Evolutionary conservation across 2,329 filamentous ascomycete genomes (phyloP).

Genomic region (Pestalotiopsis sp.): DNA sequence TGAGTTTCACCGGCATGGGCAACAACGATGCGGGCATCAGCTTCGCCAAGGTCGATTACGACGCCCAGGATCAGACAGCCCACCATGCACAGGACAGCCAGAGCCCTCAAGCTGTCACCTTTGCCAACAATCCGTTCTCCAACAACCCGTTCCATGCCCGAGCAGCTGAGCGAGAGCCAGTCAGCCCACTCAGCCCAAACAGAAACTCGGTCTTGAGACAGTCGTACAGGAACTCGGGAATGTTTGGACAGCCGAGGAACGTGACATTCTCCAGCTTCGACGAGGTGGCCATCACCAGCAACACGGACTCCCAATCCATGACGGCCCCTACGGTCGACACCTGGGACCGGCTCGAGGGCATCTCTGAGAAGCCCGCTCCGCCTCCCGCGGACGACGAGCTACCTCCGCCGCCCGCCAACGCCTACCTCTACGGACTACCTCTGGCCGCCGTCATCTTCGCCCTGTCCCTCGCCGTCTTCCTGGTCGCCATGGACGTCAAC

Average conservation of each 20-base stretch:
- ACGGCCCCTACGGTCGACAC: slow-evolving; percentile 2
- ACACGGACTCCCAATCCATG: background rate
- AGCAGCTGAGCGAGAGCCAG: background rate
- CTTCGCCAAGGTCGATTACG: slow-evolving; percentile 2
- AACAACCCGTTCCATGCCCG: background rate
- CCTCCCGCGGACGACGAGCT: background rate
- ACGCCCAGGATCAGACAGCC: background rate
- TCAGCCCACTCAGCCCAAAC: slow-evolving; percentile 1
- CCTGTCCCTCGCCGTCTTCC: slow-evolving; percentile 14
- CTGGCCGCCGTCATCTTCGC: slow-evolving; percentile 10
- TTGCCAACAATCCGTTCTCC: background rate
- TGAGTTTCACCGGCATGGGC: slow-evolving; percentile 1
- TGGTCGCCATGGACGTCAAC: slow-evolving; percentile 16
- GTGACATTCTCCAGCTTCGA: slow-evolving; percentile 7
- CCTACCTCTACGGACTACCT: slow-evolving; percentile 10
- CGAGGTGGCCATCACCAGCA: slow-evolving; percentile 4
- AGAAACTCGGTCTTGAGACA: background rate
- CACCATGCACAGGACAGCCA: background rate
- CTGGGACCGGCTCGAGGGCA: background rate
- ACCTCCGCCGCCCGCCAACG: background rate
- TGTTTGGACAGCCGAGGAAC: background rate
- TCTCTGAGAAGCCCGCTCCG: background rate
- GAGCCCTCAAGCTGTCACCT: background rate
- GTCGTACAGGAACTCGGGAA: background rate
- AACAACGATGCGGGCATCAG: background rate